phyloP scores from a whole-genome alignment of 176 grass and related monocot species.

The Bromus sterilis region DNA sequence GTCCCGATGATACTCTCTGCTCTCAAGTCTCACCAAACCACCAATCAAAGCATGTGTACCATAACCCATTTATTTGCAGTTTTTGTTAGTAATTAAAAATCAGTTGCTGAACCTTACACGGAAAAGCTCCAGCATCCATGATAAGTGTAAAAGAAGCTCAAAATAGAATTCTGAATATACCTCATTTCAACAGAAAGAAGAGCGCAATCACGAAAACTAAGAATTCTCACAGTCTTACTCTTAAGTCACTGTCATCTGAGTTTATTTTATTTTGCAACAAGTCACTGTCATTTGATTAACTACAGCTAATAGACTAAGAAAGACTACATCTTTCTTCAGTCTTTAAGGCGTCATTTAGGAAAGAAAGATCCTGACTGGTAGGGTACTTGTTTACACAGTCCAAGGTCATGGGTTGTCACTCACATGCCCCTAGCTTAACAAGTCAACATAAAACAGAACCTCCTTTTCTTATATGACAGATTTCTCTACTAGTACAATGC shows the following conservation, averaged over 20 bases:
- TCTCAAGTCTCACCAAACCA: slow-evolving; percentile 15
- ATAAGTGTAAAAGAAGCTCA: neutral
- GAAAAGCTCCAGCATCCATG: neutral
- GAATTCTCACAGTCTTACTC: neutral
- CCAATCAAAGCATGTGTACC: slow-evolving; percentile 30
- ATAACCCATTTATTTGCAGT: neutral
- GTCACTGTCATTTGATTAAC: slow-evolving; percentile 26
- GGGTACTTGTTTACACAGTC: neutral
- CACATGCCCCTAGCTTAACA: slow-evolving; percentile 1
- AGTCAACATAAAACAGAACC: neutral
- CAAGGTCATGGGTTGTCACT: slow-evolving; percentile 6
- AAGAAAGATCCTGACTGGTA: neutral
- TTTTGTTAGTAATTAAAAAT: slow-evolving; percentile 9
- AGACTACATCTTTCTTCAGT: neutral
- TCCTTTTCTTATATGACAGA: neutral
- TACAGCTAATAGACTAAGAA: slow-evolving; percentile 9
- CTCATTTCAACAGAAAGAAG: slow-evolving; percentile 1
- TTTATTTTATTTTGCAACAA: neutral
- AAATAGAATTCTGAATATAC: neutral
- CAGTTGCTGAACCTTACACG: slow-evolving; percentile 3
- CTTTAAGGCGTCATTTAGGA: slow-evolving; percentile 5
- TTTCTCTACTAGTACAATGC: neutral
- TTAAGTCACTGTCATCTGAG: slow-evolving; percentile 18
- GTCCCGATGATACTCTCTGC: neutral
- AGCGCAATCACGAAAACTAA: neutral